A percentile compares a stretch with the other conserved stretches of the same genome.
These are phyloP conservation scores for Phoma sp. DNA, from an alignment of 2,329 filamentous ascomycete genomes.

Conservation along the genomic window DNA sequence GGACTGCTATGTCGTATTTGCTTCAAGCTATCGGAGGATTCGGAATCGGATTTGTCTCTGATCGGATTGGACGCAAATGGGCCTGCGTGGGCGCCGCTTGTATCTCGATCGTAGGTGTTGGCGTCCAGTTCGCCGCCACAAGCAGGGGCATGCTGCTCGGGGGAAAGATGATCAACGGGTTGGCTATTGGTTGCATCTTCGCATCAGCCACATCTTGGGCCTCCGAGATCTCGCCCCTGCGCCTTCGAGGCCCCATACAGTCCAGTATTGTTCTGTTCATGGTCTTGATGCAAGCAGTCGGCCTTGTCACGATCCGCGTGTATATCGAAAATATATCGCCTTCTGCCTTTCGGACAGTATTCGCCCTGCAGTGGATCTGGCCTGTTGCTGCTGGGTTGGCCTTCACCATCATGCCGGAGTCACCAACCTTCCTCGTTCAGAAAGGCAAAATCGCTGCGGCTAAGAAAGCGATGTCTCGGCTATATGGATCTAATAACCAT, in stretches of 20 bases:
- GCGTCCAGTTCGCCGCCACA: constrained; percentile 10
- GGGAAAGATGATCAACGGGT: constrained; percentile 14
- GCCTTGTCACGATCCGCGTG: constrained; percentile 9
- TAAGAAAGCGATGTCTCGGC: constrained; percentile 3
- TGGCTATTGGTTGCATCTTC: constrained; percentile 14
- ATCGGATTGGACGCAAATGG: constrained; percentile 16
- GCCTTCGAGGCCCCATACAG: constrained; percentile 14
- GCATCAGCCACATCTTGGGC: constrained; percentile 16
- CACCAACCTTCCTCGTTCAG: constrained; percentile 12
- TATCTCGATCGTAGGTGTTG: constrained; percentile 10
- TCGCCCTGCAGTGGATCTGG: constrained; percentile 15
- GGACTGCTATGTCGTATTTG: constrained; percentile 19
- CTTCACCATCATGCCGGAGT: constrained; percentile 14
- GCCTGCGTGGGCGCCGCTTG: constrained; percentile 4
- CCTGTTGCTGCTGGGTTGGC: background rate
- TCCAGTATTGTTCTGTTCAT: constrained; percentile 14
- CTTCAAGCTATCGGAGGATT: constrained; percentile 15
- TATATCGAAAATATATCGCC: constrained; percentile 7
- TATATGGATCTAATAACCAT: constrained; percentile 7
- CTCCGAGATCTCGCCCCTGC: constrained; percentile 14
- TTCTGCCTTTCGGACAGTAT: constrained; percentile 4
- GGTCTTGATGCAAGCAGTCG: constrained; percentile 15
- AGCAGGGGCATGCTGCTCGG: constrained; percentile 8
- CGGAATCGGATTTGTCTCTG: constrained; percentile 14
- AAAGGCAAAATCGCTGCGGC: constrained; percentile 11